Conservation (phyloP, 805 yeast genomes). For the Clavispora carvajalis region DNA sequence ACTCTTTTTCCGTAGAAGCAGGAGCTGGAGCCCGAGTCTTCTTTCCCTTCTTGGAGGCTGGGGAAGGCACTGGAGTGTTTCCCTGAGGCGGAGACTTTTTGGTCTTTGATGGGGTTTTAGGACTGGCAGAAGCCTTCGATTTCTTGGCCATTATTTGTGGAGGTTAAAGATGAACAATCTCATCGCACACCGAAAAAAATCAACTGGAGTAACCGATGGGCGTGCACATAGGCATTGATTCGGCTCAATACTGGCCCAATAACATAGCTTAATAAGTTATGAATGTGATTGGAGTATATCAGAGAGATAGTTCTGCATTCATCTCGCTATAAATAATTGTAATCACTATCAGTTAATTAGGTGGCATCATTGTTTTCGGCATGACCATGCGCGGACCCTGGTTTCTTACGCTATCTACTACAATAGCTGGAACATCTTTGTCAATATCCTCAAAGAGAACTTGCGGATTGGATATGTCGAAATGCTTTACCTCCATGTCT, state of each 20-base stretch:
- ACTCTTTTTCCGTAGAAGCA: slow-evolving; percentile 1
- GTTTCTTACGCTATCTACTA: slow-evolving; percentile 29
- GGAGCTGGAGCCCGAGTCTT: slow-evolving; percentile 9
- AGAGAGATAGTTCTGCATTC: too few species aligned
- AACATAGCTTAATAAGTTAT: too few species aligned
- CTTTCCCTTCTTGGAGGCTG: slow-evolving; percentile 4
- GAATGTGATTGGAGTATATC: too few species aligned
- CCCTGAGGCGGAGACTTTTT: slow-evolving; percentile 4
- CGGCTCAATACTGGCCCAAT: neutral
- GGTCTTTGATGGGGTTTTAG: slow-evolving; percentile 11
- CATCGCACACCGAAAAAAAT: slow-evolving; percentile 14
- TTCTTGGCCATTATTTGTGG: slow-evolving; percentile 13
- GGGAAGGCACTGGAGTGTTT: neutral
- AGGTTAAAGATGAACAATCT: slow-evolving; percentile 3
- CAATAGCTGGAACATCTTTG: slow-evolving; percentile 38
- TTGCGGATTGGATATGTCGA: slow-evolving; percentile 30
- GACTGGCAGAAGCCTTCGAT: slow-evolving; percentile 16
- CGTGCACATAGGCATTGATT: neutral
- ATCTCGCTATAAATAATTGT: too few species aligned
- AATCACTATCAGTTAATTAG: slow-evolving; percentile 5
- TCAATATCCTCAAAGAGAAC: slow-evolving; percentile 33
- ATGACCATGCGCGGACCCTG: slow-evolving; percentile 14
- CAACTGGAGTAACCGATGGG: neutral
- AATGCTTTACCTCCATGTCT: slow-evolving; percentile 1
- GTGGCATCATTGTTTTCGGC: slow-evolving; percentile 35